Base-by-base conservation (phyloP, 495 filamentous ascomycete species). In the Acidiella bohemica region DNA sequence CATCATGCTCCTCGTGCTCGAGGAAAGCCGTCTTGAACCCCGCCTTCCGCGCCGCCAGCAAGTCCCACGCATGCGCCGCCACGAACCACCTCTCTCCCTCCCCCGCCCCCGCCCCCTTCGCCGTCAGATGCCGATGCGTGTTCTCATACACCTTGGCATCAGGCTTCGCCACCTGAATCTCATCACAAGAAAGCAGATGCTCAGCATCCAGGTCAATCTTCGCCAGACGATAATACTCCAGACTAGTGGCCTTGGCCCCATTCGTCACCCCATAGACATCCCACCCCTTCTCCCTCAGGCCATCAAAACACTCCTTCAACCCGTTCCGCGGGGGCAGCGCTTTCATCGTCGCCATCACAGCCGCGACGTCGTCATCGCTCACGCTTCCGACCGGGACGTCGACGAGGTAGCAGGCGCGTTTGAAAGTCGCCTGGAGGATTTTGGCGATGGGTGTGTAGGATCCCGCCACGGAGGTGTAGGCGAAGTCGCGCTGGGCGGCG, bases 21-120 rank as follows among this genome's bases (percentile, higher is more conserved):
- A 50, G 18, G 10, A 27, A 50, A 18, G 47, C 47, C 23, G 47
- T 50, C 32, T 50, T 50, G 30, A 50, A 50, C 2, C 47, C 47
- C 22, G 42, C 42, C 37, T 50, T 50, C 26, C 47, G 29, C 35
- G 47, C 47, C 11, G 47, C 47, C 11, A 45, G 44, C 4, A 50
- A 21, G 19, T 50, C 47, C 47, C 47, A 50, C 4, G 35, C 29
- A 30, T 50, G 47, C 2, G 47, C 47, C 2, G 47, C 47, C 0
- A 50, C 47, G 36, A 50, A 50, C 47, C 47, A 50, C 11, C 47
- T 22, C n/a, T 43, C 40, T 0, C 41, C 41, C 22, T 32, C 39
- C 1, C 42, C 41, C 13, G 10, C 11, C 13, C 42, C 28, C 24
- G 28, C 16, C 1, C 47, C 36, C 7, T 13, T 7, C 22, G 42